phyloP scores from a whole-genome alignment of 202 grass and related monocot species.

The Digitaria exilis region DNA sequence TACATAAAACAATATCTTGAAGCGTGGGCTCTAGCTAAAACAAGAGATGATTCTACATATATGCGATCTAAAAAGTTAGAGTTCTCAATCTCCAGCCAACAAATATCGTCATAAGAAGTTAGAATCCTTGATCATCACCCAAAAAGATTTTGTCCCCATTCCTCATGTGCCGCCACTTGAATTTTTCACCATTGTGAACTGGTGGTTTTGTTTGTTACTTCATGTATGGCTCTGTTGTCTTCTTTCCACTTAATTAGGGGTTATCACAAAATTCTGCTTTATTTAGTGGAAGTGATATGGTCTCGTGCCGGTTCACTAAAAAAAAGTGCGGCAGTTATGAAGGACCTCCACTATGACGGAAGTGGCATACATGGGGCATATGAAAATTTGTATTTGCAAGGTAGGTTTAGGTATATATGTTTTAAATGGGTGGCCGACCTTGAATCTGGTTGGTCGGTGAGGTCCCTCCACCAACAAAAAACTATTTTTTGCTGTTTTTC shows the following conservation, averaged over 20 bases:
- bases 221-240: background rate
- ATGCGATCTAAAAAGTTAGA: background rate
- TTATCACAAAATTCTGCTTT: background rate
- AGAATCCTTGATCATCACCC: no score
- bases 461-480: no score
- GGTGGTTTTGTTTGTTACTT: background rate
- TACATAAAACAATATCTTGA: background rate
- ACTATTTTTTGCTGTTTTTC: no score
- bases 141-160: background rate
- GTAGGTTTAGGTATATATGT: no score
- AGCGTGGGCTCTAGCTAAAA: background rate
- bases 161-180: background rate
- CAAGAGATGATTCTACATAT: background rate
- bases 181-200: background rate
- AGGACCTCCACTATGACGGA: background rate
- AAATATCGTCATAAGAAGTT: no score
- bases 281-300: background rate
- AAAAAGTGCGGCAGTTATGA: background rate
- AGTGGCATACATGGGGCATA: background rate
- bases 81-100: background rate
- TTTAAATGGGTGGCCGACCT: background rate
- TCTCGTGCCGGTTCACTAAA: background rate
- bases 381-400: background rate
- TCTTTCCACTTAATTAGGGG: background rate
- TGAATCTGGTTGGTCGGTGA: no score